A percentile compares a stretch with the other conserved stretches of the same genome.
phyloP scores from a whole-genome alignment of 2,329 filamentous ascomycete species.

The Chrysosporium queenslandicum region DNA sequence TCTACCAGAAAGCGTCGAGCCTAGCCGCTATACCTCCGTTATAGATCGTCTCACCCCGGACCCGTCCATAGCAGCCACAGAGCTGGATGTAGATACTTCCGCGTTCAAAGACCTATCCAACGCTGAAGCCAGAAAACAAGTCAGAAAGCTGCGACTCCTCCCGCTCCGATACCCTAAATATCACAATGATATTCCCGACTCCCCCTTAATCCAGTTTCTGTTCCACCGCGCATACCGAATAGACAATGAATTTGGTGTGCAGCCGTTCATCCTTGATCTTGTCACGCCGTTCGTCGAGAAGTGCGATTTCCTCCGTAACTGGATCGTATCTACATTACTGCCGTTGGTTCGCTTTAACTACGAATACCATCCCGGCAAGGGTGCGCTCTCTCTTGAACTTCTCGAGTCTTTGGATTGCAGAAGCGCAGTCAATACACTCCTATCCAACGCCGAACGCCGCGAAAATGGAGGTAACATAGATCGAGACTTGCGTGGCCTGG shows the following conservation, averaged over 20 bases:
- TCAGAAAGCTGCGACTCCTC: constrained; percentile 43
- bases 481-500: constrained; percentile 48
- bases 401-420: constrained; percentile 45
- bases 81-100: constrained; percentile 36
- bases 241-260: constrained; percentile 49
- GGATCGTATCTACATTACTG: constrained; percentile 51
- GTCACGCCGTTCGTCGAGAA: constrained; percentile 48
- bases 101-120: constrained; percentile 42
- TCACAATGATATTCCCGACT: constrained; percentile 35
- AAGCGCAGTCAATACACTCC: constrained; percentile 45
- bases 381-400: constrained; percentile 39
- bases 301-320: constrained; percentile 45
- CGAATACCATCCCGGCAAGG: constrained; percentile 51
- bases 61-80: constrained; percentile 14
- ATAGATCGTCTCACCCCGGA: constrained; percentile 39
- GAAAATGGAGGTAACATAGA: constrained; percentile 34
- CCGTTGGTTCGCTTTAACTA: constrained; percentile 52
- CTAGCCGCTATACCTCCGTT: constrained; percentile 41
- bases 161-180: constrained; percentile 41
- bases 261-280: constrained; percentile 47
- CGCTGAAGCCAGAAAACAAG: constrained; percentile 42
- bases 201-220: constrained; percentile 47
- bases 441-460: constrained; percentile 35
- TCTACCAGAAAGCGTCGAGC: constrained; percentile 49
- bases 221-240: constrained; percentile 52